These are phyloP conservation scores for Phytophthora lateralis DNA, from an alignment of 352 stramenopile species.

Conservation along the genomic window DNA sequence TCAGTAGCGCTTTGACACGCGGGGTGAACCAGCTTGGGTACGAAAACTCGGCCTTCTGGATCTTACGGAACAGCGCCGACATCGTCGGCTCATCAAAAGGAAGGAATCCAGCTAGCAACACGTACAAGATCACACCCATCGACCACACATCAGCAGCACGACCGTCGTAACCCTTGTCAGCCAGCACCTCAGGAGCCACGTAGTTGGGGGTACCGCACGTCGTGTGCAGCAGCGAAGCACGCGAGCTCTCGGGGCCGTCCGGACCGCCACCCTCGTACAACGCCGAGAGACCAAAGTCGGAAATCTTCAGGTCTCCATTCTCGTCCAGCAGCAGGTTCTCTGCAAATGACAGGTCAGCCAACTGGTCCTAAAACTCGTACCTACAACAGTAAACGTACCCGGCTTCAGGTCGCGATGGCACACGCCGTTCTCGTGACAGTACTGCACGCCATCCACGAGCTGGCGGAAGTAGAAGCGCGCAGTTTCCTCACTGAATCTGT, in stretches of 20 bases:
- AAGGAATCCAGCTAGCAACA: constrained; percentile 92
- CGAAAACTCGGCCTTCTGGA: constrained; percentile 95
- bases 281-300: constrained; percentile 98
- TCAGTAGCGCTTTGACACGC: constrained; percentile 88
- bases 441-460: constrained; percentile 96
- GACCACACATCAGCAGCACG: constrained; percentile 96
- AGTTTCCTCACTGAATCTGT: constrained; percentile 95
- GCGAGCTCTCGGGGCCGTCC: constrained; percentile 83
- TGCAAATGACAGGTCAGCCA: constrained; percentile 21
- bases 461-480: constrained; percentile 98
- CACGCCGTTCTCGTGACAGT: constrained; percentile 97
- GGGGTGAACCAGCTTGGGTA: constrained; percentile 94
- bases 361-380: not conserved
- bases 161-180: constrained; percentile 94
- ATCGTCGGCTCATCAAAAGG: constrained; percentile 96
- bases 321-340: constrained; percentile 97
- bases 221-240: constrained; percentile 93
- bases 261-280: constrained; percentile 86
- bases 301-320: constrained; percentile 98
- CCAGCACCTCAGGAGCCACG: constrained; percentile 93
- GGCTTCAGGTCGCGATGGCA: constrained; percentile 97
- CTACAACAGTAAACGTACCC: constrained; percentile 39
- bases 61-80: constrained; percentile 96
- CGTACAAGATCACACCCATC: constrained; percentile 99
- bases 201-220: constrained; percentile 98